Base-by-base conservation (phyloP, 139 green algal genomes). In the Mesotaenium endlicherianum region DNA sequence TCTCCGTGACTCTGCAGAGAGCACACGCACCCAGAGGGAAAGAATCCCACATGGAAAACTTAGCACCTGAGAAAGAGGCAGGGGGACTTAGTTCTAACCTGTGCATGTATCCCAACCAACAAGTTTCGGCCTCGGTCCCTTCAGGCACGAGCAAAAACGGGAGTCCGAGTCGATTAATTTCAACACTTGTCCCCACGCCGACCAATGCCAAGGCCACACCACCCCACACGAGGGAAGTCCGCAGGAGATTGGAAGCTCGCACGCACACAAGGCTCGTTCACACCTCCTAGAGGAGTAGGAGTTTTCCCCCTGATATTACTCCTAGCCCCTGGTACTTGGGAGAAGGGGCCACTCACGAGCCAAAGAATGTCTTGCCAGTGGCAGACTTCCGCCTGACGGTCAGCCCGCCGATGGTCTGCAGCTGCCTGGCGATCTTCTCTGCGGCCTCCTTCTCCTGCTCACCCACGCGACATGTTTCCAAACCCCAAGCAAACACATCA, bases 381-480 rank as follows among this genome's bases (percentile, higher is more conserved):
- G 47, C 80, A 3, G 34, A 30, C 69, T 86, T 86, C 20, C 80
- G 41, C 69, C 80, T 36, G 6, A 86, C 70, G 5, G 43, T 70
- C 1, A 86, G 77, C 5, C 72, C 69, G 16, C 80, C 80, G 38
- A 86, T 82, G 16, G 80, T 86, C 58, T 86, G 70, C 14, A 86
- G 43, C 42, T 86, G 70, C 69, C 70, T 40, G 30, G 70, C 71
- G 40, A 86, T 31, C 34, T 49, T 50, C 31, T 82, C 53, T 20
- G 80, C 80, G 16, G 86, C 80, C 36, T 86, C 80, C 38, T 42
- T 5, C 31, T 75, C 17, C 80, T 86, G 80, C 59, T 30, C 34
- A 16, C 20, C 20, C 50, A 20, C 50, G 50, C 50, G n/a, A n/a
- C n/a, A n/a, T n/a, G n/a, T n/a, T n/a, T n/a, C n/a, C n/a, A n/a